Evolutionary conservation across 2,329 filamentous ascomycete species (phyloP), one percentile per base, ranked within the genome.

Genomic region (Aspergillus neoniger): DNA sequence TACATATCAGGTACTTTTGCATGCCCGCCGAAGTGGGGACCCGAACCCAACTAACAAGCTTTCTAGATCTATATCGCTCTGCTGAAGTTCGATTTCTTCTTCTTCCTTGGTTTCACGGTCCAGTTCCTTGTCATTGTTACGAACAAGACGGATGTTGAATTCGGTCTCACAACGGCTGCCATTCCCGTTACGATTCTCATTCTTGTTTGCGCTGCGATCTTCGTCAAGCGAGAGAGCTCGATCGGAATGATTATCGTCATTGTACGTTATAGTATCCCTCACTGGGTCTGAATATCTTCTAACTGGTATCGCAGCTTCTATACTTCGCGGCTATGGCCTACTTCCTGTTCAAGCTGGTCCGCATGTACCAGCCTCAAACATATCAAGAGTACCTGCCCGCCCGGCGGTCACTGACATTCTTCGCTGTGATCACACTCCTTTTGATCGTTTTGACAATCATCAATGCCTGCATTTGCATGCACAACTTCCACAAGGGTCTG

Each of bases 51-150:
- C 58, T 65, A 61, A 63, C 70, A 75, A 65, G 72, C 62, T 0
- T 36, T 28, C 5, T 64, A 96, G 93, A 93, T 99, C 76, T 99
- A 97, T 78, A 97, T 99, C 72, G 92, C 95, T 39, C 85, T 99
- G 10, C 85, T 99, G 66, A 99, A 99, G 79, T 99, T 99, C 76
- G 95, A 99, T 80, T 98, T 99, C 79, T 99, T 99, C 87, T 98
- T 99, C 83, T 99, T 99, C 84, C 87, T 99, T 54, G 95, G 94
- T 57, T 99, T 99, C 77, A 98, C 95, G 6, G 91, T 99, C 50
- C 95, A 99, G 74, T 99, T 99, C 77, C 85, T 98, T 57, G 94
- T 99, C 69, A 90, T 98, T 61, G 92, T 99, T 61, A 88, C 86
- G 48, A 85, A 85, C 65, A 83, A 82, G 25, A 84, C 84, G 51